Percentiles rank a stretch among this genome's conserved stretches.
Evolutionary conservation across 1,284 basidiomycete genomes (phyloP).

Genomic region (Pseudozyma flocculosa): DNA sequence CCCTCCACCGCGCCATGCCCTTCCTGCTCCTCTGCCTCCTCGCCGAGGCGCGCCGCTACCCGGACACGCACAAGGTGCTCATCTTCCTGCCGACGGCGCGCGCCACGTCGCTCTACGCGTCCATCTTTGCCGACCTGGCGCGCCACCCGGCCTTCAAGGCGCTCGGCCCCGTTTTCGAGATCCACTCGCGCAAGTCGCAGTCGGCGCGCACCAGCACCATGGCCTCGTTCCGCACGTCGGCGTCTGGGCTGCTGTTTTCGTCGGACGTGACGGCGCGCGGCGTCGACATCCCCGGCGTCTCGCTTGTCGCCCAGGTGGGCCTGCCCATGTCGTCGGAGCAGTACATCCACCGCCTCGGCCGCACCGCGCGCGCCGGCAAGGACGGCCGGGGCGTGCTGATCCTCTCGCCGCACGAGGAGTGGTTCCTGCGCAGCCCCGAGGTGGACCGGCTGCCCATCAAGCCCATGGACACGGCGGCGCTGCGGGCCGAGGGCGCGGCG

Average conservation of each 20-base stretch:
- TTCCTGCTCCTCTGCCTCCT: constrained; percentile 57
- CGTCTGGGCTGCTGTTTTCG: constrained; percentile 71
- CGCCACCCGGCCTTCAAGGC: constrained; percentile 9
- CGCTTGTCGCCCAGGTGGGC: constrained; percentile 66
- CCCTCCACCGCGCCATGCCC: constrained; percentile 61
- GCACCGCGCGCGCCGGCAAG: constrained; percentile 63
- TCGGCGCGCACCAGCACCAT: constrained; percentile 30
- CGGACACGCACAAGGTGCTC: constrained; percentile 39
- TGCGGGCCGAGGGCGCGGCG: constrained; percentile 9
- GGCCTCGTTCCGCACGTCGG: constrained; percentile 62
- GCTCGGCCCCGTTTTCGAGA: constrained; percentile 30
- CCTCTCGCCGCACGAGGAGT: constrained; percentile 64
- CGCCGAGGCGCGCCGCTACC: constrained; percentile 54
- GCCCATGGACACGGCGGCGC: constrained; percentile 10
- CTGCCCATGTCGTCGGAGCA: constrained; percentile 37
- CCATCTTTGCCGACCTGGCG: constrained; percentile 38
- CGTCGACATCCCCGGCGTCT: constrained; percentile 62
- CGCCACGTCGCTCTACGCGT: constrained; percentile 65
- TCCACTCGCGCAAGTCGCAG: constrained; percentile 45
- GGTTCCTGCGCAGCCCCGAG: constrained; percentile 63
- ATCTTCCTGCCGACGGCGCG: constrained; percentile 72
- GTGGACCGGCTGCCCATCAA: constrained; percentile 60
- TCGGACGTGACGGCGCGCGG: constrained; percentile 90
- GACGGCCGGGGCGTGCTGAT: constrained; percentile 66
- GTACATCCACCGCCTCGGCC: constrained; percentile 61